Conservation (phyloP, 2,329 filamentous ascomycete genomes). For the Metarhizium brunneum region DNA sequence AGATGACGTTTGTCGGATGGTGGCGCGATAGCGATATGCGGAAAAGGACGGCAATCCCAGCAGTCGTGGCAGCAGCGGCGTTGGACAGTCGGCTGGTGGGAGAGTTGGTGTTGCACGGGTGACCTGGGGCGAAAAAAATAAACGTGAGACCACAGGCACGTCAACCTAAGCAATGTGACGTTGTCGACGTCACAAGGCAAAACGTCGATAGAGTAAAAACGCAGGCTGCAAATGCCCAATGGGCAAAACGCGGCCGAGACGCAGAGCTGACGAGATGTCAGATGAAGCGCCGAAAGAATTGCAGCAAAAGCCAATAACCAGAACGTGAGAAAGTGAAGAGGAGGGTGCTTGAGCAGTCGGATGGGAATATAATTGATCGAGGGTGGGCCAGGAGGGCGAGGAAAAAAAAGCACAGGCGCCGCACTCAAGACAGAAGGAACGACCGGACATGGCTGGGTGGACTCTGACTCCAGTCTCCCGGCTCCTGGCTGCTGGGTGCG, state of each 20-base stretch:
- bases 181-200: slow-evolving; percentile 5
- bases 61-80: neutral
- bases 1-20: slow-evolving; percentile 13
- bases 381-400: slow-evolving; percentile 5
- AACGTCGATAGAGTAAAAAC: neutral
- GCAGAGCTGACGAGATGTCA: neutral
- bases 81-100: neutral
- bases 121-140: neutral
- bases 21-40: slow-evolving; percentile 10
- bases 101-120: slow-evolving; percentile 1
- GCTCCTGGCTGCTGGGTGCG: too few relatives aligned
- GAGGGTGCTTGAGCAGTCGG: slow-evolving; percentile 1
- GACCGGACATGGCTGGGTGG: slow-evolving; percentile 3
- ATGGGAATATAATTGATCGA: slow-evolving; percentile 5
- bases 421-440: neutral
- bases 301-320: neutral
- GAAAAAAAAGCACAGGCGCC: slow-evolving; percentile 3
- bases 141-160: slow-evolving; percentile 5
- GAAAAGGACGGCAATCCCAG: neutral
- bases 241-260: slow-evolving; percentile 2
- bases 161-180: neutral
- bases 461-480: neutral
- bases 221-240: slow-evolving; percentile 1
- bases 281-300: neutral
- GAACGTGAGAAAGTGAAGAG: slow-evolving; percentile 1